These are phyloP conservation scores for Dryadomyces quercivorus DNA, from an alignment of 2,329 filamentous ascomycete genomes.

Conservation along the genomic window DNA sequence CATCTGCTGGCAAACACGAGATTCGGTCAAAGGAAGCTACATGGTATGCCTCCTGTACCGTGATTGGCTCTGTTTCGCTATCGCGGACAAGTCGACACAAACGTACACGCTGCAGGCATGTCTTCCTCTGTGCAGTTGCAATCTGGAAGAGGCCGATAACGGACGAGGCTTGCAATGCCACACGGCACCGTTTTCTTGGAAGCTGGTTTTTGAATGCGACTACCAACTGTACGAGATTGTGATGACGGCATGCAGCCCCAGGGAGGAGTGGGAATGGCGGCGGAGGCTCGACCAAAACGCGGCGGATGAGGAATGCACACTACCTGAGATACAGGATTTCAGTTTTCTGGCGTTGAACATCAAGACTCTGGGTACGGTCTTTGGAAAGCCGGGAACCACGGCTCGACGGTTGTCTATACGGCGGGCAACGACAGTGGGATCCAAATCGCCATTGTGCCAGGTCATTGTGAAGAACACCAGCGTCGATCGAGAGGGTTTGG, in stretches of 20 bases:
- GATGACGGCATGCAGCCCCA: slow-evolving; percentile 70
- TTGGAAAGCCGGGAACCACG: slow-evolving; percentile 56
- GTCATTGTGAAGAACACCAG: slow-evolving; percentile 82
- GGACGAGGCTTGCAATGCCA: slow-evolving; percentile 76
- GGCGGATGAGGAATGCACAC: slow-evolving; percentile 33
- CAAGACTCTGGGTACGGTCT: slow-evolving; percentile 61
- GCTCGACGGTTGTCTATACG: slow-evolving; percentile 67
- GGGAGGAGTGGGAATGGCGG: slow-evolving; percentile 74
- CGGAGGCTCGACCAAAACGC: slow-evolving; percentile 45
- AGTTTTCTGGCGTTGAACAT: slow-evolving; percentile 58
- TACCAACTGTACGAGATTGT: slow-evolving; percentile 73
- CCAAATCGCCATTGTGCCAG: slow-evolving; percentile 56
- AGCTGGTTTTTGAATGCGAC: slow-evolving; percentile 69
- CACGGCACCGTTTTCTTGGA: slow-evolving; percentile 82
- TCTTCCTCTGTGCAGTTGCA: slow-evolving; percentile 53
- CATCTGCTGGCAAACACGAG: slow-evolving; percentile 64
- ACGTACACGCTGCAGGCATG: slow-evolving; percentile 65
- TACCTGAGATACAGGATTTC: slow-evolving; percentile 36
- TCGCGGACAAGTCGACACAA: slow-evolving; percentile 48
- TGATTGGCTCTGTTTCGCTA: slow-evolving; percentile 66
- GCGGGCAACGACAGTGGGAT: slow-evolving; percentile 60
- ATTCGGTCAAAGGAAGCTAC: slow-evolving; percentile 62
- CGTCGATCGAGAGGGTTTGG: slow-evolving; percentile 41
- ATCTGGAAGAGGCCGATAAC: slow-evolving; percentile 62
- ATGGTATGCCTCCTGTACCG: slow-evolving; percentile 79